These are phyloP conservation scores for Pythium apleroticum DNA, from an alignment of 352 stramenopile genomes.

Conservation along the genomic window DNA sequence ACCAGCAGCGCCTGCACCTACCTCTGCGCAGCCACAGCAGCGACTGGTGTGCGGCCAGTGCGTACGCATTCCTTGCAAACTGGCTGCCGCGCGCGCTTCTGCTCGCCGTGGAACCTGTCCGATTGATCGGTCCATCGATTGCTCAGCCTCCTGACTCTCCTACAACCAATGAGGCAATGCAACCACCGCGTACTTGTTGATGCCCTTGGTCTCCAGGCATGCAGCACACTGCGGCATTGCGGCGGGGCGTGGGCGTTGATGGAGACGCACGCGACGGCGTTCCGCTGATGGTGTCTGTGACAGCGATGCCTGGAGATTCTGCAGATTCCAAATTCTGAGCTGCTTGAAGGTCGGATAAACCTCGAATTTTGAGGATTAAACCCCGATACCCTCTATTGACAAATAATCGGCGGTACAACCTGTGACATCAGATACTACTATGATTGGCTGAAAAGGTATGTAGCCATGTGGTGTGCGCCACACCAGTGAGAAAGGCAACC, in stretches of 20 bases:
- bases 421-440: no score
- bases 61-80: constrained; percentile 81
- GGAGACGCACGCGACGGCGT: not conserved
- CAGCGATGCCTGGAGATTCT: not conserved
- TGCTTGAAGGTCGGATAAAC: constrained; percentile 4
- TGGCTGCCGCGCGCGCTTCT: constrained; percentile 34
- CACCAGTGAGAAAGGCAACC: constrained; percentile 3
- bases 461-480: constrained; percentile 13
- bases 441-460: constrained; percentile 18
- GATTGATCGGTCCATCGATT: not conserved
- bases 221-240: constrained; percentile 73
- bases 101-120: constrained; percentile 28
- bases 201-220: constrained; percentile 68
- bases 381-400: not conserved
- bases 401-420: not conserved
- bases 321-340: constrained; percentile 4
- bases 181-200: constrained; percentile 60
- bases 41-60: constrained; percentile 26
- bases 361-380: not conserved
- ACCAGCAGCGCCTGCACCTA: not conserved
- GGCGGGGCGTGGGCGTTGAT: not conserved
- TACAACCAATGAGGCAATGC: not conserved
- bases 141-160: not conserved
- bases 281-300: not conserved
- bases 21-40: constrained; percentile 11